These are phyloP conservation scores for Syncephalastrum racemosum DNA, from an alignment of 371 early-diverging fungal species.

Conservation along the genomic window DNA sequence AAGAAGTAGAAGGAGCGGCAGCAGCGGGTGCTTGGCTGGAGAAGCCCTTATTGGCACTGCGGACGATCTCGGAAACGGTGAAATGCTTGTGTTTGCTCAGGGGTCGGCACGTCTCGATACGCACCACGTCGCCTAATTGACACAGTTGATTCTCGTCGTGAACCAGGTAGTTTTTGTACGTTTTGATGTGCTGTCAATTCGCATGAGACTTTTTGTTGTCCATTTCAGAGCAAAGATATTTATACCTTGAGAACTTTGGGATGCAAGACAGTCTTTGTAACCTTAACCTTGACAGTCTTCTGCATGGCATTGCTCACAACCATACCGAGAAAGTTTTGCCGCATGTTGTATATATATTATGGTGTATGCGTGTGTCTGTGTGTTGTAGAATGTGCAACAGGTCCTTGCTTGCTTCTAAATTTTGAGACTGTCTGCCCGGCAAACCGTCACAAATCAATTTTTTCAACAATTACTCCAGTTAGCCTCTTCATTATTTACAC, in stretches of 20 bases:
- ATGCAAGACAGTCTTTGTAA: slow-evolving; percentile 74
- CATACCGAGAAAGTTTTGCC: slow-evolving; percentile 82
- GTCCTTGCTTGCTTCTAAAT: no score
- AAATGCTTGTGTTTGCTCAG: slow-evolving; percentile 88
- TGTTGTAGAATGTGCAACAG: no score
- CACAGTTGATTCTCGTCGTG: slow-evolving; percentile 88
- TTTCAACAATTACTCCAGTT: no score
- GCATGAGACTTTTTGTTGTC: background rate
- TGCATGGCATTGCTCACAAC: slow-evolving; percentile 90
- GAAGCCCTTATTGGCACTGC: slow-evolving; percentile 24
- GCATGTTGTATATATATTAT: slow-evolving; percentile 45
- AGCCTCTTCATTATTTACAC: no score
- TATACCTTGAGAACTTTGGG: slow-evolving; percentile 86
- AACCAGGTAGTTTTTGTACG: slow-evolving; percentile 84
- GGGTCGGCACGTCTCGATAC: slow-evolving; percentile 90
- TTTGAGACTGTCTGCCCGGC: no score
- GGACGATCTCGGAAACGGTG: slow-evolving; percentile 83
- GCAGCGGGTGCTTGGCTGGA: no score
- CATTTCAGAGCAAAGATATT: no score
- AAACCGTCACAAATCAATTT: no score
- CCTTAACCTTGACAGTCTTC: slow-evolving; percentile 91
- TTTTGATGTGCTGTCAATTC: slow-evolving; percentile 51
- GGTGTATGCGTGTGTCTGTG: no score
- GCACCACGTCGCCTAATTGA: slow-evolving; percentile 88
- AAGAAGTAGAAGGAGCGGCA: no score